phyloP scores from a whole-genome alignment of 2,329 filamentous ascomycete genomes.

The Sarocladium kiliense region DNA sequence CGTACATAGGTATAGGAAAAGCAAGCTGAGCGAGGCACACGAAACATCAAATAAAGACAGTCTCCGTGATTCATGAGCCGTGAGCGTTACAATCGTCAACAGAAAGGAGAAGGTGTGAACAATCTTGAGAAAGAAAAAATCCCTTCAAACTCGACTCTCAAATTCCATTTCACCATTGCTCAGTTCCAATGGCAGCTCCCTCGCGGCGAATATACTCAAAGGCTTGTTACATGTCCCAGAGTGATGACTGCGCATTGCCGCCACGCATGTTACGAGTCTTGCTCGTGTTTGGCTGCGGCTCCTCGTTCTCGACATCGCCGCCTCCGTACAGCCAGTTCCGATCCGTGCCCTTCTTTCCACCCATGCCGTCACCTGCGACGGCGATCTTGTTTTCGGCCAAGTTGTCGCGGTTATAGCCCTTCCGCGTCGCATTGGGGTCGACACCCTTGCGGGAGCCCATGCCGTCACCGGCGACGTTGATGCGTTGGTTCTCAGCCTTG shows the following conservation, averaged over 20 bases:
- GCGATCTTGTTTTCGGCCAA: conserved; percentile 32
- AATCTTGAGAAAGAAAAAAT: conserved; percentile 1
- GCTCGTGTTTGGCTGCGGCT: conserved; percentile 4
- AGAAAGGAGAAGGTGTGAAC: conserved; percentile 12
- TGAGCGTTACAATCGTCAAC: conserved; percentile 24
- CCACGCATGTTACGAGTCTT: conserved; percentile 2
- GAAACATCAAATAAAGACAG: background rate
- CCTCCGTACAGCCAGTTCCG: conserved; percentile 51
- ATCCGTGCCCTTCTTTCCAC: conserved; percentile 49
- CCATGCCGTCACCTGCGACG: conserved; percentile 62
- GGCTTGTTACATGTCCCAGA: conserved; percentile 2
- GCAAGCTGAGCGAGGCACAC: background rate
- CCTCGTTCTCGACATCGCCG: conserved; percentile 13
- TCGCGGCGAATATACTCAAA: background rate
- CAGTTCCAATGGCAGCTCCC: background rate
- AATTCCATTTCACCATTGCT: background rate
- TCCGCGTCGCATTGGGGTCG: conserved; percentile 29
- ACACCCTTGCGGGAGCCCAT: conserved; percentile 59
- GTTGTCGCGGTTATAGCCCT: conserved; percentile 36
- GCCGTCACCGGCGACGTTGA: conserved; percentile 54
- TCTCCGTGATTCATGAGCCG: conserved; percentile 28
- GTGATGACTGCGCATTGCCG: conserved; percentile 4
- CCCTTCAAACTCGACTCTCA: background rate
- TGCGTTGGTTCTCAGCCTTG: conserved; percentile 35
- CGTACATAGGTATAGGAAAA: background rate